Percentiles rank a stretch among this genome's conserved stretches.
Evolutionary conservation across 2,329 filamentous ascomycete genomes (phyloP).

Genomic region (Coniosporium tulheliwenetii): DNA sequence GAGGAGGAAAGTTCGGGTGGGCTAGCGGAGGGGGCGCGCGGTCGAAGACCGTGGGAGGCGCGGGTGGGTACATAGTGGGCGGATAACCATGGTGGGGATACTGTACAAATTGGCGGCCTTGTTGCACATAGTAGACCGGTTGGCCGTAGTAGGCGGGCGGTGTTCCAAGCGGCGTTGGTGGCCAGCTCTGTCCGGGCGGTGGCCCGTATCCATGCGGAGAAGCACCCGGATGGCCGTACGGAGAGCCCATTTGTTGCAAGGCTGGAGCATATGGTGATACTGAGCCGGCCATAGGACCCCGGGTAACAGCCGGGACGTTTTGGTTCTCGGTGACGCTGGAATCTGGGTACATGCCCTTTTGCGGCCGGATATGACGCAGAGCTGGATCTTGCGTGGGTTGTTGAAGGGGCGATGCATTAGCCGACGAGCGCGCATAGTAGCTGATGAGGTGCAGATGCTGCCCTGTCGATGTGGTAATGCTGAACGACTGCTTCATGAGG

Average conservation of each 20-base stretch:
- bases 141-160: constrained; percentile 18
- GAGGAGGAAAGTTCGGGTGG: constrained; percentile 20
- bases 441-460: constrained; percentile 96
- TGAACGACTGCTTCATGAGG: constrained; percentile 99
- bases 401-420: constrained; percentile 54
- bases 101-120: background rate
- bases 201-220: constrained; percentile 21
- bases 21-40: constrained; percentile 22
- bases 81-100: constrained; percentile 2
- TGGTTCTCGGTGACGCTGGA: constrained; percentile 79
- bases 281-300: constrained; percentile 49
- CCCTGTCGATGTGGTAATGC: constrained; percentile 79
- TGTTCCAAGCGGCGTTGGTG: constrained; percentile 25
- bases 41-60: constrained; percentile 16
- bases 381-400: constrained; percentile 70
- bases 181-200: constrained; percentile 21
- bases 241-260: constrained; percentile 37
- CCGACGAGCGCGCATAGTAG: constrained; percentile 76
- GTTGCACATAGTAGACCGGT: constrained; percentile 10
- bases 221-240: constrained; percentile 27
- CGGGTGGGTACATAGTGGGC: constrained; percentile 7
- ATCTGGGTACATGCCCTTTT: constrained; percentile 94
- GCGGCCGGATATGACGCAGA: constrained; percentile 67
- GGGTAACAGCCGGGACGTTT: constrained; percentile 65
- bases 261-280: constrained; percentile 37